Evolutionary conservation across 441 rosid genomes (phyloP).

Genomic region (Arabidopsis lyrata): DNA sequence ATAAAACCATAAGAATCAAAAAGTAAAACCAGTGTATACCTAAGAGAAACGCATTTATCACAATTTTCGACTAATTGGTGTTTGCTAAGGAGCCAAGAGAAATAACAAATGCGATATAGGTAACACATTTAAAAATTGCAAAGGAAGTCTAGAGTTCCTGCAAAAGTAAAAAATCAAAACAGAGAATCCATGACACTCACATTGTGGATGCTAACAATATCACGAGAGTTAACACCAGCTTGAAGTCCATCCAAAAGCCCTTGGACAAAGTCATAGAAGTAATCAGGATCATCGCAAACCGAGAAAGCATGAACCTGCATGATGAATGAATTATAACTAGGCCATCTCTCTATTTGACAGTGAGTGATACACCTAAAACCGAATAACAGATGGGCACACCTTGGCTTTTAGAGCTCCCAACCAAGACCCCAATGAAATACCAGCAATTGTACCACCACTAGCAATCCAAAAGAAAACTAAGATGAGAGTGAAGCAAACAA

Average conservation of each 20-base stretch:
- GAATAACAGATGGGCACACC: conserved; percentile 44
- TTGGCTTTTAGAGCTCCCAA: conserved; percentile 81
- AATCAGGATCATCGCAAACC: conserved; percentile 92
- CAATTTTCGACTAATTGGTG: background rate
- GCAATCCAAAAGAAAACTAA: conserved; percentile 38
- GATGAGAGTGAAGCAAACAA: conserved; percentile 29
- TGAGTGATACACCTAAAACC: conserved; percentile 12
- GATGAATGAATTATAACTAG: conserved; percentile 29
- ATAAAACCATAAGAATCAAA: background rate
- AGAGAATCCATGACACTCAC: conserved; percentile 55
- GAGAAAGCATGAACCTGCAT: conserved; percentile 93
- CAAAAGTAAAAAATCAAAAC: background rate
- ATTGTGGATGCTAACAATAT: conserved; percentile 70
- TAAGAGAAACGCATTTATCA: background rate
- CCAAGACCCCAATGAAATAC: conserved; percentile 83
- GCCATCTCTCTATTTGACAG: conserved; percentile 20
- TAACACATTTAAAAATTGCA: background rate
- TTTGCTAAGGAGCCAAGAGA: background rate
- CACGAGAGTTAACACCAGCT: conserved; percentile 75
- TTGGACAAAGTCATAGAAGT: conserved; percentile 88
- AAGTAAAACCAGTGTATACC: background rate
- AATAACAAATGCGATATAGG: background rate
- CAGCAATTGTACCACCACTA: conserved; percentile 95
- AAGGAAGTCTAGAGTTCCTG: background rate
- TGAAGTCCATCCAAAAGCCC: conserved; percentile 80